phyloP scores from a whole-genome alignment of 495 filamentous ascomycete genomes.

The Podospora bellae-mahoneyi region DNA sequence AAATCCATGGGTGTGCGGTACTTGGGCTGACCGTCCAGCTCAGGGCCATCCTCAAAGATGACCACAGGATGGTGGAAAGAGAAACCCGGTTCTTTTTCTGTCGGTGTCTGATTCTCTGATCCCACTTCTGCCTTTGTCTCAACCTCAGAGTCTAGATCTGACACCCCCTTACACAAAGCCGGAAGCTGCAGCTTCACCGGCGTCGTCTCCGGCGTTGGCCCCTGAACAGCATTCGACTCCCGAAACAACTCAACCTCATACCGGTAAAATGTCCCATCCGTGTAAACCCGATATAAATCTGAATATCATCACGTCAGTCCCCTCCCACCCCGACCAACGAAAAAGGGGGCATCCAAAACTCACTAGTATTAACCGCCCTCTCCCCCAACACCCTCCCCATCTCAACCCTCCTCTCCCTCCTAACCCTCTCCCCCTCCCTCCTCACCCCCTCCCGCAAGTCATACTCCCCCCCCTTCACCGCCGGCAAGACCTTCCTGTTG shows the following conservation, averaged over 20 bases:
- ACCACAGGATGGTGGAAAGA: no score
- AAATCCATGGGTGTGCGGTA: no score
- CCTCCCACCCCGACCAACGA: not conserved
- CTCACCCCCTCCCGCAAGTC: not conserved
- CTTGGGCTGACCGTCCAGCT: no score
- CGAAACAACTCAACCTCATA: slow-evolving; percentile 6
- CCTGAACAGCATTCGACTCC: not conserved
- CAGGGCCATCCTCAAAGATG: no score
- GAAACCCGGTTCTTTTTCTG: no score
- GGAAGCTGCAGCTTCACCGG: not conserved
- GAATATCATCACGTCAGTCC: not conserved
- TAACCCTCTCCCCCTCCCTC: slow-evolving; percentile 2
- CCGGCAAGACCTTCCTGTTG: slow-evolving; percentile 3
- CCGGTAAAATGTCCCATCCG: not conserved
- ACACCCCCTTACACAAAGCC: not conserved
- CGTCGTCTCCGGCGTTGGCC: not conserved
- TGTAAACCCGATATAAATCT: slow-evolving; percentile 6
- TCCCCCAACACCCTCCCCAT: not conserved
- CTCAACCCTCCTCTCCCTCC: not conserved
- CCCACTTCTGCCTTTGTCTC: no score
- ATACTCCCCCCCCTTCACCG: not conserved
- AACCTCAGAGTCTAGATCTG: no score
- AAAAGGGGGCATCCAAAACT: not conserved
- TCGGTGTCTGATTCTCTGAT: no score
- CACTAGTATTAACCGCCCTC: slow-evolving; percentile 11